A percentile compares a stretch with the other conserved stretches of the same genome.
Conservation (phyloP, 768 basidiomycete species). For the Floccularia luteovirens region DNA sequence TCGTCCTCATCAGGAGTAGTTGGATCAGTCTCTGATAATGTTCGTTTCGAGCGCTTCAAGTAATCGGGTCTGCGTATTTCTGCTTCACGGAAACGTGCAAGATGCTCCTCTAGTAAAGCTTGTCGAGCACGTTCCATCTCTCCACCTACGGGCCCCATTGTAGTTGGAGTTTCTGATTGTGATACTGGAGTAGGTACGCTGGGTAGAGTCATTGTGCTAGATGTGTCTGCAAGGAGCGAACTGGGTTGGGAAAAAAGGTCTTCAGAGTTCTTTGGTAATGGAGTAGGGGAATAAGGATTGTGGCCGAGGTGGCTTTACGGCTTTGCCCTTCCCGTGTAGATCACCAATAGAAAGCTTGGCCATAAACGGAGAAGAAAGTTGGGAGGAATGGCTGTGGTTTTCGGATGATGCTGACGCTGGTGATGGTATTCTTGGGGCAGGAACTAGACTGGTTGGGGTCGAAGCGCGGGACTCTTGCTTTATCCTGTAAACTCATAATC, state of each 20-base stretch:
- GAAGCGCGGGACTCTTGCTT: conserved; percentile 11
- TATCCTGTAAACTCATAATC: conserved; percentile 8
- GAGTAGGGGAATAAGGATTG: conserved; percentile 10
- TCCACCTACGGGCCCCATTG: conserved; percentile 26
- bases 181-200: conserved; percentile 16
- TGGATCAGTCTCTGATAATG: conserved; percentile 33
- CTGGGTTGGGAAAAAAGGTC: conserved; percentile 16
- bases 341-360: conserved; percentile 25
- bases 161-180: conserved; percentile 11
- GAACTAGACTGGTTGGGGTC: conserved; percentile 10
- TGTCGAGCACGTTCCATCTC: conserved; percentile 57
- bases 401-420: conserved; percentile 19
- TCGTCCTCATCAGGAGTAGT: conserved; percentile 24
- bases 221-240: conserved; percentile 9
- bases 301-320: conserved; percentile 6
- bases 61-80: conserved; percentile 70
- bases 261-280: conserved; percentile 13
- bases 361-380: conserved; percentile 41
- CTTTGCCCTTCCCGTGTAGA: conserved; percentile 11
- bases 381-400: conserved; percentile 16
- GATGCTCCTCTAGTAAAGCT: conserved; percentile 40
- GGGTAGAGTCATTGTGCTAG: conserved; percentile 11
- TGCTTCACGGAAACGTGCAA: conserved; percentile 40
- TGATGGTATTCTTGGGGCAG: conserved; percentile 20
- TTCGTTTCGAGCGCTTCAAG: conserved; percentile 50